phyloP scores from a whole-genome alignment of 257 asterid genomes.

The Solanum piurae region DNA sequence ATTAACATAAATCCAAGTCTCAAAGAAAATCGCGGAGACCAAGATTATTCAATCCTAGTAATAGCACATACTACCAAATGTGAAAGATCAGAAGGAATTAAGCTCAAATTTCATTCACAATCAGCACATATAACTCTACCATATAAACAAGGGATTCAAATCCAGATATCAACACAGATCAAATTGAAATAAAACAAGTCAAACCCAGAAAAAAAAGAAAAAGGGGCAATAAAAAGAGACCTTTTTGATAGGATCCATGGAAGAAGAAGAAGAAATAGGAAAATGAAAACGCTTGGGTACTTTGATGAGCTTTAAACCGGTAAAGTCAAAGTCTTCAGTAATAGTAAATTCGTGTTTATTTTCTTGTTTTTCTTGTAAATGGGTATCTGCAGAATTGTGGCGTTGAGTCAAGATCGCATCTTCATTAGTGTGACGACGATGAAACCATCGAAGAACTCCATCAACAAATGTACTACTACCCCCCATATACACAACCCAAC shows the following conservation, averaged over 20 bases:
- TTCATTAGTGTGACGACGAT: constrained; percentile 36
- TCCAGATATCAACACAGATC: background rate
- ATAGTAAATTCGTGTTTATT: constrained; percentile 16
- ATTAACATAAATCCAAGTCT: background rate
- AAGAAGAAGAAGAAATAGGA: constrained; percentile 18
- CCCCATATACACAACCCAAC: constrained; percentile 45
- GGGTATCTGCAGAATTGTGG: background rate
- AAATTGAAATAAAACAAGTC: background rate
- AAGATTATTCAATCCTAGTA: background rate
- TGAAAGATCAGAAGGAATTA: background rate
- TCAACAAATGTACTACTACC: constrained; percentile 80
- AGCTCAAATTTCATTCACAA: background rate
- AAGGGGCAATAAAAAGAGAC: constrained; percentile 9
- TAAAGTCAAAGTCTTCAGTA: constrained; percentile 52
- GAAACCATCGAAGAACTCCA: constrained; percentile 77
- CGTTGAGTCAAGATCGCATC: constrained; percentile 8
- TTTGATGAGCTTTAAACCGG: constrained; percentile 54
- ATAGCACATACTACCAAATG: background rate
- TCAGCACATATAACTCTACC: background rate
- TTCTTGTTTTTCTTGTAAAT: background rate
- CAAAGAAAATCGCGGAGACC: background rate
- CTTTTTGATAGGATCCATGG: constrained; percentile 86
- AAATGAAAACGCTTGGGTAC: constrained; percentile 61
- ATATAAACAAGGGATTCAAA: background rate
- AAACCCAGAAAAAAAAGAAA: background rate